Percentiles rank a stretch among this genome's conserved stretches.
Evolutionary conservation across 345 rosid species (phyloP).

Genomic region (Ailanthus altissimus): DNA sequence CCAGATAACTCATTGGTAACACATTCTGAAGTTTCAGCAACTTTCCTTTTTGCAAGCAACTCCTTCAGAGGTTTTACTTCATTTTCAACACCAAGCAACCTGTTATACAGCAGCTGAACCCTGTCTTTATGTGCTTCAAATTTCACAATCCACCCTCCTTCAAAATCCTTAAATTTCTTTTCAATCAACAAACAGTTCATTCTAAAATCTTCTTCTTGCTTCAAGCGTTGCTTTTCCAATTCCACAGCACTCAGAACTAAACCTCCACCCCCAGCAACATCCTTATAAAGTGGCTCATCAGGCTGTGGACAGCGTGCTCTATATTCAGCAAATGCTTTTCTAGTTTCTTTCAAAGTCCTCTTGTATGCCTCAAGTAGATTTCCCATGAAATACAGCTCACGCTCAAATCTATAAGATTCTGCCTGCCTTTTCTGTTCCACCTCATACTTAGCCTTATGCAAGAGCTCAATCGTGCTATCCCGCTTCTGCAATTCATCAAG

Average conservation of each 20-base stretch:
- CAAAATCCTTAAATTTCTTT: conserved; percentile 57
- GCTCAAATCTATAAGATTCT: conserved; percentile 66
- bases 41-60: conserved; percentile 31
- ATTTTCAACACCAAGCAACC: conserved; percentile 44
- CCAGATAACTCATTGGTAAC: conserved; percentile 28
- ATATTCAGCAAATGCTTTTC: conserved; percentile 62
- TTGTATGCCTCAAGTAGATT: conserved; percentile 71
- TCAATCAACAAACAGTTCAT: conserved; percentile 33
- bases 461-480: conserved; percentile 46
- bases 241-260: conserved; percentile 69
- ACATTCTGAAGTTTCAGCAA: conserved; percentile 30
- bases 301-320: conserved; percentile 51
- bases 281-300: conserved; percentile 70
- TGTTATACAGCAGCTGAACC: conserved; percentile 34
- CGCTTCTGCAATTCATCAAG: conserved; percentile 52
- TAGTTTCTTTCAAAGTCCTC: conserved; percentile 69
- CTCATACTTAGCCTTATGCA: conserved; percentile 61
- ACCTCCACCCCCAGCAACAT: conserved; percentile 75
- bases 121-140: conserved; percentile 35
- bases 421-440: conserved; percentile 54
- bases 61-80: conserved; percentile 46
- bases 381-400: conserved; percentile 69
- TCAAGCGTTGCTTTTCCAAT: conserved; percentile 62
- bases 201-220: conserved; percentile 75
- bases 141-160: conserved; percentile 34